A percentile compares a stretch with the other conserved stretches of the same genome.
Evolutionary conservation across 1,139 yeast species (phyloP).

Genomic region (Hemisphaericaspora subhashii): DNA sequence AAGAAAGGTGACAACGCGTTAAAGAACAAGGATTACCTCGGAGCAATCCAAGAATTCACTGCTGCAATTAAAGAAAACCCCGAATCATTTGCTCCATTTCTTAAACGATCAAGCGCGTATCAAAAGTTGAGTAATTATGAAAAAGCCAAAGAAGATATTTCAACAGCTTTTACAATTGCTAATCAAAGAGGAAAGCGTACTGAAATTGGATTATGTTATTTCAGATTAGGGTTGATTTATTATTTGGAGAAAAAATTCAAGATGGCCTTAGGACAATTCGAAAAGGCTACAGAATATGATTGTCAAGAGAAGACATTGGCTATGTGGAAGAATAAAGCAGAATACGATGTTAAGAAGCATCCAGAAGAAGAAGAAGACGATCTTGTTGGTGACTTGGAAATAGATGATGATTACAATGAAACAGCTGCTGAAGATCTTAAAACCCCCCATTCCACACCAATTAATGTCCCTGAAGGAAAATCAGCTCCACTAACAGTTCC

Average conservation of each 20-base stretch:
- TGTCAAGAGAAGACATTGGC: conserved; percentile 48
- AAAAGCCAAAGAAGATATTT: conserved; percentile 53
- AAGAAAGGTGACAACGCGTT: conserved; percentile 35
- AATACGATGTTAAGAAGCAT: conserved; percentile 30
- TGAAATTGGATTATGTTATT: conserved; percentile 58
- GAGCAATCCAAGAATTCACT: conserved; percentile 33
- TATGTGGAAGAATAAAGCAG: conserved; percentile 54
- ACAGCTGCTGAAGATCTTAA: conserved; percentile 6
- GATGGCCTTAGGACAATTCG: conserved; percentile 51
- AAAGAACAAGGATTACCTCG: conserved; percentile 33
- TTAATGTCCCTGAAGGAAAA: not conserved
- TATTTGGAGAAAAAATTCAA: conserved; percentile 47
- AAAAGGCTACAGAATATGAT: conserved; percentile 47
- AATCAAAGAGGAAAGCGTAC: conserved; percentile 48
- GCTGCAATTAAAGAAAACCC: conserved; percentile 41
- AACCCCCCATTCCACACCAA: conserved; percentile 6
- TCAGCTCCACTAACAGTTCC: not conserved
- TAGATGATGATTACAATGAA: conserved; percentile 10
- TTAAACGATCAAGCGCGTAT: conserved; percentile 57
- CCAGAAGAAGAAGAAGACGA: conserved; percentile 16
- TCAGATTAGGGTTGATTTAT: conserved; percentile 55
- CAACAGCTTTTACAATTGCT: conserved; percentile 57
- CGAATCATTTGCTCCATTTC: conserved; percentile 49
- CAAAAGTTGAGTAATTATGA: conserved; percentile 53
- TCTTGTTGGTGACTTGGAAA: conserved; percentile 7